Evolutionary conservation across 1,139 yeast species (phyloP).

Genomic region (Blastobotrys arbuscula): DNA sequence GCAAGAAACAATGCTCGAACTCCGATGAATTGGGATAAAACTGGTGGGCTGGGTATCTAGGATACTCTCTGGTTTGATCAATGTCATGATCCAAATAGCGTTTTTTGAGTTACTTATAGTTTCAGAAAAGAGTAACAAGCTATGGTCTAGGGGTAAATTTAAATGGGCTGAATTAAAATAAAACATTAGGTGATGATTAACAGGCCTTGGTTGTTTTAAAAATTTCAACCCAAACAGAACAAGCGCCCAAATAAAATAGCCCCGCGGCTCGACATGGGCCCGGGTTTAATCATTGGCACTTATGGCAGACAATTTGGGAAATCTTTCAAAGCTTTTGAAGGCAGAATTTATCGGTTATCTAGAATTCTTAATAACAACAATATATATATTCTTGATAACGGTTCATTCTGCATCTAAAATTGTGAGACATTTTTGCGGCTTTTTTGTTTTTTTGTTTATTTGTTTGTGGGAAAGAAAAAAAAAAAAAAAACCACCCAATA

Average conservation of each 20-base stretch:
- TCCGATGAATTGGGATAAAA: slow-evolving; percentile 54
- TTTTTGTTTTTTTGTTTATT: neutral
- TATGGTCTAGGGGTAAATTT: slow-evolving; percentile 43
- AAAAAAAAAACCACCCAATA: too few relatives aligned
- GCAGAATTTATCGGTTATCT: neutral
- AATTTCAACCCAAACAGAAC: neutral
- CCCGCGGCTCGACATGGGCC: neutral
- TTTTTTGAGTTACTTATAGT: slow-evolving; percentile 41
- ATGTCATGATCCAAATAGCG: slow-evolving; percentile 44
- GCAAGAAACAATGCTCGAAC: slow-evolving; percentile 51
- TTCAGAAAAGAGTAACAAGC: slow-evolving; percentile 46
- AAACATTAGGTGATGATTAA: neutral
- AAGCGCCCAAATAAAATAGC: slow-evolving; percentile 1
- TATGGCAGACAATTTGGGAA: neutral
- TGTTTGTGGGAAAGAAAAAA: too few relatives aligned
- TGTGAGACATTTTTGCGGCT: neutral
- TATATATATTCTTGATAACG: neutral
- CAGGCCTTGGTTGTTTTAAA: slow-evolving; percentile 4
- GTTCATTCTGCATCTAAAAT: neutral
- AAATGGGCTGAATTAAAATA: slow-evolving; percentile 20
- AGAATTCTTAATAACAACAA: neutral
- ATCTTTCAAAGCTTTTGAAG: slow-evolving; percentile 6
- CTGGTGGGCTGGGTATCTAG: slow-evolving; percentile 47
- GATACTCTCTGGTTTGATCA: slow-evolving; percentile 45
- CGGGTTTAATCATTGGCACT: neutral